phyloP scores from a whole-genome alignment of 2,329 filamentous ascomycete genomes.

The Arthrocladium fulminans region DNA sequence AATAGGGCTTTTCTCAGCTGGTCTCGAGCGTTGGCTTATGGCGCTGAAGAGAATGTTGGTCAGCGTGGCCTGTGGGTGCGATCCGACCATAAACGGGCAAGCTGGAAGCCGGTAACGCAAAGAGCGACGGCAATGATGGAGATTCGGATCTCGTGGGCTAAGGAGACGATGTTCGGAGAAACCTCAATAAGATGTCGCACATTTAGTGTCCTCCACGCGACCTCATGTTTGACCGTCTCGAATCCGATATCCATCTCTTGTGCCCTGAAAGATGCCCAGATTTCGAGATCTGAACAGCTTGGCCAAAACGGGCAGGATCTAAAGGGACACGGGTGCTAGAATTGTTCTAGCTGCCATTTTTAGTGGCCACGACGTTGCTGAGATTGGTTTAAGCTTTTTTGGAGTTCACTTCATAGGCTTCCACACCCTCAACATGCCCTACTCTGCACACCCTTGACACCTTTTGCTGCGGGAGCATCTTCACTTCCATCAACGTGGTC shows the following conservation, averaged over 20 bases:
- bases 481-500: no score
- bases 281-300: conserved; percentile 1
- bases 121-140: conserved; percentile 42
- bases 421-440: background rate
- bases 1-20: no score
- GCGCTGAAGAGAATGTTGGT: conserved; percentile 1
- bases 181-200: conserved; percentile 46
- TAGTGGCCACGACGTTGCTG: background rate
- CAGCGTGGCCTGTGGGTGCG: conserved; percentile 4
- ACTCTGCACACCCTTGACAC: background rate
- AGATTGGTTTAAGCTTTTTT: conserved; percentile 6
- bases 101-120: conserved; percentile 30
- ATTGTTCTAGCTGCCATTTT: background rate
- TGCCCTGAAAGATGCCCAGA: background rate
- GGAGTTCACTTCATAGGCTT: background rate
- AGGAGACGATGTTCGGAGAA: conserved; percentile 39
- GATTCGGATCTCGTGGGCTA: conserved; percentile 45
- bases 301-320: conserved; percentile 1
- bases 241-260: conserved; percentile 18
- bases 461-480: background rate
- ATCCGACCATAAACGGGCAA: conserved; percentile 4
- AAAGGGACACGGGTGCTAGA: background rate
- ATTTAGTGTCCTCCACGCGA: conserved; percentile 34
- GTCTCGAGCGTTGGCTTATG: no score
- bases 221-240: conserved; percentile 37